These are phyloP conservation scores for Phialocephala subalpina DNA, from an alignment of 2,329 filamentous ascomycete genomes.

Conservation along the genomic window DNA sequence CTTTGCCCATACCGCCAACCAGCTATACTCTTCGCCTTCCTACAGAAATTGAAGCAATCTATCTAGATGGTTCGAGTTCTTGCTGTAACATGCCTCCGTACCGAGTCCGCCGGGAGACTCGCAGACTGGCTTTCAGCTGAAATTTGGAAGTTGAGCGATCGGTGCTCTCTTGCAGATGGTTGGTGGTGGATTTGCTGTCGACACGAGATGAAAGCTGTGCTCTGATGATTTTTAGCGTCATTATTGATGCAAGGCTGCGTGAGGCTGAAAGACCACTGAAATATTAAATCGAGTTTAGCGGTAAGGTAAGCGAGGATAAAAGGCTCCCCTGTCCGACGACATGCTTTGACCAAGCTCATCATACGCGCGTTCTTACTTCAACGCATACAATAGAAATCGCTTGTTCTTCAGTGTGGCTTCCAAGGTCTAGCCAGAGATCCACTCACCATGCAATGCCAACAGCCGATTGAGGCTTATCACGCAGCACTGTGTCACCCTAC, in stretches of 20 bases:
- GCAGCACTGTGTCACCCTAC: too few relatives aligned
- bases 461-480: too few relatives aligned
- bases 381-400: too few relatives aligned
- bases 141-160: background rate
- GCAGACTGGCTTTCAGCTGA: background rate
- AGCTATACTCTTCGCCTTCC: background rate
- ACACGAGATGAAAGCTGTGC: constrained; percentile 1
- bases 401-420: too few relatives aligned
- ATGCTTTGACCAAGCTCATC: too few relatives aligned
- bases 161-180: background rate
- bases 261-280: background rate
- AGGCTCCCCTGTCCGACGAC: too few relatives aligned
- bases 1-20: background rate
- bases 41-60: background rate
- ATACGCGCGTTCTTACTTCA: too few relatives aligned
- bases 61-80: background rate
- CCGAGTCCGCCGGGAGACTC: background rate
- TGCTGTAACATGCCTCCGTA: background rate
- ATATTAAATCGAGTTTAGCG: too few relatives aligned
- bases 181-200: background rate
- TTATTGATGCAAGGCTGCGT: constrained; percentile 1
- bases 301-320: too few relatives aligned
- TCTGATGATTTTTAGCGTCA: constrained; percentile 1
- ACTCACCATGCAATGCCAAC: too few relatives aligned
- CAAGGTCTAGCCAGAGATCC: too few relatives aligned